Evolutionary conservation across 139 green algal genomes (phyloP), one percentile per base, ranked within the genome.

Genomic region (Chlorella sp.): DNA sequence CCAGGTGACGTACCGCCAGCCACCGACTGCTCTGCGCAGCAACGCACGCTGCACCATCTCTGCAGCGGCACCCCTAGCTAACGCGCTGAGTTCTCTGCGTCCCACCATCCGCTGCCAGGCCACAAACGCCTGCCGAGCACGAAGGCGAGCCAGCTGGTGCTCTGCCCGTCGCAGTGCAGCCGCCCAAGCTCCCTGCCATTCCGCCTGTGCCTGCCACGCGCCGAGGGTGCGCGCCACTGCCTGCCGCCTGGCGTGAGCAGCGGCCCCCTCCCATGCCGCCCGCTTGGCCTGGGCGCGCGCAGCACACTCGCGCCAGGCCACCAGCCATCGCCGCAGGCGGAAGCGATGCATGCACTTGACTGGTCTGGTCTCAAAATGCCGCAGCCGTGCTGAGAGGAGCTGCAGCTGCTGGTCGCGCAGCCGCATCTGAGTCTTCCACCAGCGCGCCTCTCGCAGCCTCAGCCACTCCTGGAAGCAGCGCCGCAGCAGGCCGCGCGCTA

Each of bases 391-490:
- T 8, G 35, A 51, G 27, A 9, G 33, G 14, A 66, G 69, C n/a
- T 80, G 67, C 23, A 89, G 72, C 74, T 89, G 74, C 36, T 41
- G 46, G 70, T 87, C 91, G 8, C 89, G 60, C 38, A 86, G 82
- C 27, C 55, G 61, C 48, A 91, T 55, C 81, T 94, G 86, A 56
- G 85, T 87, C 82, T 94, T 95, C 87, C 88, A 89, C 84, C 85
- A 87, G 15, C 86, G 84, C 71, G 59, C 35, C 66, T 91, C 87
- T 25, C 82, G 23, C 46, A 65, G 38, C 5, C 38, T 51, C 27
- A 61, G 48, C 72, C 72, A 78, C 46, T 78, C 72, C 7, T 40
- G 60, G 43, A 40, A 71, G 72, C 72, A 72, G 11, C 61, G 45
- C 31, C 25, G 33, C 72, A 78, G 35, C 45, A 71, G 42, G 0